Base-by-base conservation (phyloP, 2,329 filamentous ascomycete genomes). In the Aspergillus carbonarius region DNA sequence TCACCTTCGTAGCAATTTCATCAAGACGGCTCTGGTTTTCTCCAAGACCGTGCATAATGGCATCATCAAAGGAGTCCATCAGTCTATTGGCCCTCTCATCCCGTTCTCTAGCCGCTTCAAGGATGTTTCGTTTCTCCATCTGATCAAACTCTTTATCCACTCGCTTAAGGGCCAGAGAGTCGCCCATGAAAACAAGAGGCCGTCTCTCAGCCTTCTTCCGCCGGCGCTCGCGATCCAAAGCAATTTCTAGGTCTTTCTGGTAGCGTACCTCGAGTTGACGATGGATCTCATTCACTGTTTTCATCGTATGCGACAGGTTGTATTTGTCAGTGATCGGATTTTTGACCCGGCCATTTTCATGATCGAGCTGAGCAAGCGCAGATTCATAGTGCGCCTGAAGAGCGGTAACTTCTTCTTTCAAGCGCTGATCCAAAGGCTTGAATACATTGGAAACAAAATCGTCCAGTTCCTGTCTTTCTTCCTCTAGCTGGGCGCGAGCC, bases 151-250 rank as follows among this genome's bases (percentile, higher is more conserved):
- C 78, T 17, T 72, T 73, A 44, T 79, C 76, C 9, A 85, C 68
- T 27, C 73, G 72, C 66, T 81, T 84, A 63, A 85, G 75, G 44
- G 78, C 78, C 4, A 72, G 68, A 18, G 81, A 80, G 63, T 85
- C 79, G 20, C 82, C 82, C 47, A 79, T 75, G 53, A 81, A 79
- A 23, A 83, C 81, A 32, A 79, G 76, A 20, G 79, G 82, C 58
- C 79, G 78, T 51, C 81, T 74, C 62, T 85, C 81, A 0, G 82
- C 81, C 63, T 78, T 81, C 70, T 84, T 85, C 53, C 83, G 79
- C 15, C 82, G 75, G 47, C 77, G 78, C 65, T 85, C 83, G 40
- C 82, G 79, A 61, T 85, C 82, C 17, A 83, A 68, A 5, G 82
- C 77, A 35, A 81, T 77, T 30, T 79, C 75, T 2, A 80, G 76